Base-by-base conservation (phyloP, 345 rosid species). In the Ailanthus altissimus region DNA sequence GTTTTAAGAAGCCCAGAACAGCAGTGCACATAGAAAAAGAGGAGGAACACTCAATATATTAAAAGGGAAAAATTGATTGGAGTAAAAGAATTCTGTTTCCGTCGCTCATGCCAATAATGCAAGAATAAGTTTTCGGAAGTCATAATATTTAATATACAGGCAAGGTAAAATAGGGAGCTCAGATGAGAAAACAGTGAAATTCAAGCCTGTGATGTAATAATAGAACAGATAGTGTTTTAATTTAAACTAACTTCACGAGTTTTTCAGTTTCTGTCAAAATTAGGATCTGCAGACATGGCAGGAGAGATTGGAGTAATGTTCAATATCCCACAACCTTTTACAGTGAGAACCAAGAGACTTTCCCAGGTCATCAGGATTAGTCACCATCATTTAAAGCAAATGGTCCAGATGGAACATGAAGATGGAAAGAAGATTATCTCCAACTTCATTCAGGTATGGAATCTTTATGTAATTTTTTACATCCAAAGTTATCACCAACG, bases 231-330 rank as follows among this genome's bases (percentile, higher is more conserved):
- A 42, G 43, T 4, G 5, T 23, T 46, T 21, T 10, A 69, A 16
- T 13, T 28, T 23, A 56, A 64, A 63, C 82, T 71, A 62, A 77
- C 43, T 64, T 78, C 67, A 49, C 20, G 51, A 67, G 15, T 38
- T 71, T 72, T 74, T 76, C 88, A 94, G 97, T 56, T 83, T 74
- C 79, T 93, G 83, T 81, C 87, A 25, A 90, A 88, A 84, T 85
- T 90, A 84, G 97, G 89, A 75, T 73, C 93, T 8, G 86, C 89
- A 59, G 90, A 88, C 36, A 82, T 96, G 90, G 92, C 89, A 60
- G 99, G 99, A 82, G 99, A 95, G 76, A 87, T 95, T 70, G 98
- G 97, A 51, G 99, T 95, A 57, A 61, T 93, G 21, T 93, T 95
- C 87, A 95, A 95, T 80, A 84, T 92, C 79, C 98, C 97, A 47